phyloP scores from a whole-genome alignment of 169 alveolate genomes.

The Plasmodium gaboni region DNA sequence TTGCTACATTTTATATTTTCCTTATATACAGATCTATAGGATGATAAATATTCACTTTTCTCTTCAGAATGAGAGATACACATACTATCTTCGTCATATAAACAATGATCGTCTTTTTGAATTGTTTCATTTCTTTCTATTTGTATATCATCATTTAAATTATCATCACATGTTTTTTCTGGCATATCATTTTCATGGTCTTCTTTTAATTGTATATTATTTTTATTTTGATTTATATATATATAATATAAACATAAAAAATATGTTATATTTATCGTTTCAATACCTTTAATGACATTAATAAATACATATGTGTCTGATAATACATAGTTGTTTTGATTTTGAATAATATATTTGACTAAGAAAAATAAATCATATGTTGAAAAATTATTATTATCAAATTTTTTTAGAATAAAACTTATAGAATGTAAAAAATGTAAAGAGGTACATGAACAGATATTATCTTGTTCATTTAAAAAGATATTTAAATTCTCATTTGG shows the following conservation, averaged over 20 bases:
- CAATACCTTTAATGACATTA: constrained; percentile 62
- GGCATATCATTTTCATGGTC: not conserved
- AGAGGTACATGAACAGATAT: constrained; percentile 63
- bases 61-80: not conserved
- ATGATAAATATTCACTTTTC: too few relatives aligned
- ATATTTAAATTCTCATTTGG: constrained; percentile 15
- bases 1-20: too few relatives aligned
- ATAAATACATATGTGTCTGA: constrained; percentile 22
- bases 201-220: not conserved
- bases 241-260: constrained; percentile 40
- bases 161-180: not conserved
- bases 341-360: constrained; percentile 54
- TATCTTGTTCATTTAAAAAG: constrained; percentile 36
- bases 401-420: constrained; percentile 27
- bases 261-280: constrained; percentile 32
- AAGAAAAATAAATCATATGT: constrained; percentile 47
- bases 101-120: not conserved
- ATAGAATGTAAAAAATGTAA: constrained; percentile 54
- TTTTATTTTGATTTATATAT: constrained; percentile 7
- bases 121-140: not conserved
- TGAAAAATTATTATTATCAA: constrained; percentile 29
- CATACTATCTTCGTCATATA: not conserved
- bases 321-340: constrained; percentile 22
- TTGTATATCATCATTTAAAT: not conserved
- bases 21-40: too few relatives aligned